Evolutionary conservation across 495 filamentous ascomycete species (phyloP), one percentile per base, ranked within the genome.

Genomic region (Pseudomonodictys pantanalensis): DNA sequence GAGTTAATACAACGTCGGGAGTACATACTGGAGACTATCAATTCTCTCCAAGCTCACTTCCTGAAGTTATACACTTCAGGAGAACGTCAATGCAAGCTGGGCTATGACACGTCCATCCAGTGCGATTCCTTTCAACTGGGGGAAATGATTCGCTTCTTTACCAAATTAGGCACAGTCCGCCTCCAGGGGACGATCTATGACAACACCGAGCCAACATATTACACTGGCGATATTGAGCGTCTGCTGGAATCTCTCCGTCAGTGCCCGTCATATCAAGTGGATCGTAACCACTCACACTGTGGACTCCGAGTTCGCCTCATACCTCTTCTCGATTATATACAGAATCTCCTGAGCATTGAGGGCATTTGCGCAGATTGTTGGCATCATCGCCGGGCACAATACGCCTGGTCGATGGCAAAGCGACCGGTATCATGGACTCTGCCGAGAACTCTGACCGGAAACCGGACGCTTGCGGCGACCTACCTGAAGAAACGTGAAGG

Each of bases 91-190:
- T 96, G 91, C 71, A 85, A 83, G 52, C 81, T 87, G 0, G 88
- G 87, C 35, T 90, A 92, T 67, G 87, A 86, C 56, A 85, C 85
- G 32, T 87, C 83, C 35, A 74, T 79, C 15, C 81, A 86, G 58
- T 96, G 91, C 70, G 91, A 96, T 71, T 83, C 86, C 4, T 96
- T 89, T 70, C 89, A 95, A 65, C 78, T 95, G 0, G 91, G 91
- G 15, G 88, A 95, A 72, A 90, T 91, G 78, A 73, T 89, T 58
- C 86, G 88, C 35, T 96, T 95, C 70, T 85, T 96, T 24, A 68
- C 78, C 3, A 76, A 69, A 24, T 67, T 72, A 20, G 73, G 72
- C 10, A 77, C 67, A 0, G 58, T 80, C 20, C 64, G 68, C 11
- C 39, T 79, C 30, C 72, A 73, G 66, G 72, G 72, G 10, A 68